Conservation (phyloP, 345 rosid genomes). For the Angophora floribunda region DNA sequence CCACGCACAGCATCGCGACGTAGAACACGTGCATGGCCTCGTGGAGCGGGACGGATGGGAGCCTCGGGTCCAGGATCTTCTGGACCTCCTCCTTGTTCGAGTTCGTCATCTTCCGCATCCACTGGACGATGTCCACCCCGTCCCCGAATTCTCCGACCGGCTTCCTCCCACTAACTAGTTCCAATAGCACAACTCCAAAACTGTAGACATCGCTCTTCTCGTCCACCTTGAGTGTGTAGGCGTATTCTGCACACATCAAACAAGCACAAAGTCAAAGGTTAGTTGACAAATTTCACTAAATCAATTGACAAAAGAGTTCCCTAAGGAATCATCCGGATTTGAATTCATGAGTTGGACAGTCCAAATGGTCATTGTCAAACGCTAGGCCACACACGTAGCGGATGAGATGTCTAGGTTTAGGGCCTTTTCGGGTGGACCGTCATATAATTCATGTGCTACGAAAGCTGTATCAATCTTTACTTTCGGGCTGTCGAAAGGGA, state of each 20-base stretch:
- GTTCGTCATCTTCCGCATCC: conserved; percentile 87
- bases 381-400: not conserved
- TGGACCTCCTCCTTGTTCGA: conserved; percentile 79
- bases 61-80: conserved; percentile 77
- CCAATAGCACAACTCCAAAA: conserved; percentile 87
- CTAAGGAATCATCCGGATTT: not conserved
- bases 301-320: not conserved
- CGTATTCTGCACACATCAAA: conserved; percentile 54
- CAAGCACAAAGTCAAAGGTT: not conserved
- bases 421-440: not conserved
- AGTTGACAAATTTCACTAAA: not conserved
- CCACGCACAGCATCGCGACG: conserved; percentile 92
- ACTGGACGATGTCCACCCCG: conserved; percentile 95
- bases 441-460: not conserved
- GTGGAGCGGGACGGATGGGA: conserved; percentile 70
- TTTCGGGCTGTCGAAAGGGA: not conserved
- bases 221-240: conserved; percentile 91
- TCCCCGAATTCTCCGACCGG: conserved; percentile 99
- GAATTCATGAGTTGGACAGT: not conserved
- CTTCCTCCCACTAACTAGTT: conserved; percentile 72
- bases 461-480: not conserved
- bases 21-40: conserved; percentile 93
- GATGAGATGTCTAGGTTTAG: not conserved
- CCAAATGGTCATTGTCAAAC: not conserved
- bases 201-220: conserved; percentile 99